phyloP scores from a whole-genome alignment of 2,329 filamentous ascomycete species.

The Raffaelea albimanens region DNA sequence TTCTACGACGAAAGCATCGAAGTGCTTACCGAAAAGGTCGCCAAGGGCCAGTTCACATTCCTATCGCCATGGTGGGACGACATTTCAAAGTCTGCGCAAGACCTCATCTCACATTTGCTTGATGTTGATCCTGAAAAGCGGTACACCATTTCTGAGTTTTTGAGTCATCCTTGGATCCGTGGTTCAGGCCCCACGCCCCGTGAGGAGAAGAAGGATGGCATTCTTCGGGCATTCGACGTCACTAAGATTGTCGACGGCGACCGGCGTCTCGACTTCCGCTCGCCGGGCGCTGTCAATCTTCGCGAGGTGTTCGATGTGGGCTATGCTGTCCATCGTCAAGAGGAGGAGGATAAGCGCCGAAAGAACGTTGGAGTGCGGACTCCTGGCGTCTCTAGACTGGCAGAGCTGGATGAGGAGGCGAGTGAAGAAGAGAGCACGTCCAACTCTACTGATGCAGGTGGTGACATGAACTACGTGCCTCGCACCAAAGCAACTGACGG shows the following conservation, averaged over 20 bases:
- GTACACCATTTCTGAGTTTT: constrained; percentile 86
- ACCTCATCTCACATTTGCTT: constrained; percentile 84
- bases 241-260: constrained; percentile 46
- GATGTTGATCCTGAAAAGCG: constrained; percentile 93
- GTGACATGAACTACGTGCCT: constrained; percentile 4
- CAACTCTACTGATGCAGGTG: constrained; percentile 5
- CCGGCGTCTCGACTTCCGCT: constrained; percentile 82
- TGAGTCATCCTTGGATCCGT: constrained; percentile 89
- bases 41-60: constrained; percentile 93
- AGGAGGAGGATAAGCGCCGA: constrained; percentile 87
- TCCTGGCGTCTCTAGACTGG: constrained; percentile 45
- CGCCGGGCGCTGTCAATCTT: constrained; percentile 86
- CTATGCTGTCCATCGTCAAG: constrained; percentile 94
- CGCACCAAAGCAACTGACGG: constrained; percentile 37
- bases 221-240: constrained; percentile 48
- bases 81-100: constrained; percentile 89
- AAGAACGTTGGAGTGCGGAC: constrained; percentile 71
- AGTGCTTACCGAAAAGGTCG: constrained; percentile 93
- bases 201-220: constrained; percentile 48
- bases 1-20: constrained; percentile 99
- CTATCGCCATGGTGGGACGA: constrained; percentile 99
- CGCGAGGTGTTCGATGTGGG: constrained; percentile 96
- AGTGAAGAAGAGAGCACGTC: constrained; percentile 46
- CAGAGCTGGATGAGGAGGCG: constrained; percentile 63
- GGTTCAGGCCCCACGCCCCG: constrained; percentile 48